Evolutionary conservation across 768 basidiomycete species (phyloP), one percentile per base, ranked within the genome.

Genomic region (Punctularia strigosozonata): DNA sequence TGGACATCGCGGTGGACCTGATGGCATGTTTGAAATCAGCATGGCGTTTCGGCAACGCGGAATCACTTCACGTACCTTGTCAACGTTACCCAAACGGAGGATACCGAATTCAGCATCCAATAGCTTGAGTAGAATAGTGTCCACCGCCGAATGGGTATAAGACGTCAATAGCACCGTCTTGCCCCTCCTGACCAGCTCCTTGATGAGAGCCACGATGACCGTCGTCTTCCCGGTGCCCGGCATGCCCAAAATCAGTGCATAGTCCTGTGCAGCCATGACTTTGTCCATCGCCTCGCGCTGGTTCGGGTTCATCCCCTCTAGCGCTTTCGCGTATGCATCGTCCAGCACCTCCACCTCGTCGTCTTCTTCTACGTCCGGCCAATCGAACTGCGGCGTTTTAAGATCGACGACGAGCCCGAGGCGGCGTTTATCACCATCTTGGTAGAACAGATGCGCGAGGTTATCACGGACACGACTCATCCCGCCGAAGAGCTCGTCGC

Each of bases 171-270:
- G 60, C 4, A 98, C 86, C 0, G 74, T 85, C 65, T 95, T 92
- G 5, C 88, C 87, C 60, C 77, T 64, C 26, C 59, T 69, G 2
- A 91, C 88, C 12, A 98, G 60, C 35, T 71, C 71, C 49, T 75
- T 71, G 52, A 98, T 91, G 35, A 95, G 71, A 23, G 87, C 80
- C 1, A 86, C 88, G 44, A 95, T 84, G 4, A 95, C 84, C 1
- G 90, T 94, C 31, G 94, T 95, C 61, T 99, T 99, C 6, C 95
- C 94, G 4, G 94, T 98, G 1, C 95, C 95, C 6, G 95, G 95
- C 95, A 98, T 97, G 13, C 95, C 95, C 5, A 98, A 66, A 20
- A 99, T 74, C 41, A 98, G 61, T 1, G 92, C 82, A 53, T 97
- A 99, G 56, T 99, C 91, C 41, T 73, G 64, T 2, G 95, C 89